Evolutionary conservation across 345 rosid genomes (phyloP), one percentile per base, ranked within the genome.

Genomic region (Melaleuca quinquenervia): DNA sequence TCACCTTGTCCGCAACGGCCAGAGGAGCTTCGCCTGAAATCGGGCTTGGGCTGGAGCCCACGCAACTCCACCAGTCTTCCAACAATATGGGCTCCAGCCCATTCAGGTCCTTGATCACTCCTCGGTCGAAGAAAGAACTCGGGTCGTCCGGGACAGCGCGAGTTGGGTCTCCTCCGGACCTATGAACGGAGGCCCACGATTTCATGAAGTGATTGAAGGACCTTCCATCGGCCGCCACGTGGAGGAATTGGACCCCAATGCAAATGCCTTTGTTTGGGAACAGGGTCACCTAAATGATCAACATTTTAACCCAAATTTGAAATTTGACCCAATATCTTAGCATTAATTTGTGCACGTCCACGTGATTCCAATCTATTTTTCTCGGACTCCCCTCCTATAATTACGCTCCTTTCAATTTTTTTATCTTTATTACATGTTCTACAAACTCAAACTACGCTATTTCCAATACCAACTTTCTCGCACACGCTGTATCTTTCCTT

Each of bases 141-240:
- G 88, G 7, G 22, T 26, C 21, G 21, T 49, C 54, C 18, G 24
- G 26, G 41, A n/a, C 85, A 4, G 62, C 16, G 13, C 50, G 27
- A 85, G 82, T 21, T 16, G 48, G 15, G 52, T 78, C 87, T 20
- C 82, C 87, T 14, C n/a, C 45, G 0, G 85, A 75, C 41, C 82
- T 87, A 36, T 84, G 84, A 84, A 87, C 11, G 6, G 88, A 83
- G 0, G 89, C 90, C 95, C 95, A 93, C 8, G 87, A 87, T 74
- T 87, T 92, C 87, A 92, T 83, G 90, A 93, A 93, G 80, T 88
- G 89, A 54, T 55, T 88, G 82, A 92, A 84, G 1, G 91, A 56
- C 82, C 78, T 88, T 41, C 95, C 95, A 83, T 93, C 94, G 5
- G 88, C 91, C 15, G 55, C 91, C 52, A 75, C 90, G 84, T 93